Evolutionary conservation across 1,284 basidiomycete genomes (phyloP), one percentile per base, ranked within the genome.

Genomic region (Meira miltonrushii): DNA sequence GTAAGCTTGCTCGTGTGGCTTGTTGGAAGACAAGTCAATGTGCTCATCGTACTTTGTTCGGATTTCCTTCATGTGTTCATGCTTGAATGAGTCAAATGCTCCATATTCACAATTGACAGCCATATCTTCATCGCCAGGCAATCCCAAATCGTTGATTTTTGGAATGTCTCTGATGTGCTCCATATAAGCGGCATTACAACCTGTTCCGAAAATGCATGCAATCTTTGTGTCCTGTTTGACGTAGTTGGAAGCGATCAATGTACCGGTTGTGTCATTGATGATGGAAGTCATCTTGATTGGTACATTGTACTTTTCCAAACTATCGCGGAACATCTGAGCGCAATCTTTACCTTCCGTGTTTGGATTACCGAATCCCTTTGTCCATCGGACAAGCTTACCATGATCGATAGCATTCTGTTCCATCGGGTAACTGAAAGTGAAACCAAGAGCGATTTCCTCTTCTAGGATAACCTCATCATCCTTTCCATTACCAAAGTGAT

Each of bases 91-190:
- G 81, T 98, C 94, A 78, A 98, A 98, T 0, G 94, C 94, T 62
- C 94, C 93, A 89, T 92, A 79, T 84, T 94, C 91, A 79, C 91
- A 94, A 80, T 98, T 98, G 80, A 98, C 96, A 10, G 88, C 94
- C 86, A 98, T 96, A 64, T 89, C 83, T 47, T 83, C 85, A 58
- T 88, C 86, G 21, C 71, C 77, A 7, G 82, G 81, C 64, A 96
- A 83, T 1, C 87, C 86, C 21, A 93, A 81, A 59, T 85, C 70
- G 60, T 85, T 83, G 68, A 97, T 85, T 84, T 98, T 85, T 64
- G 83, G 82, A 55, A 85, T 84, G 71, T 82, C 91, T 52, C 85
- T 84, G 17, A 93, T 85, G 61, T 87, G 86, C 79, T 98, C 94
- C 78, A 80, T 80, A 71, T 81, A 81, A 4, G 94, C 94, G 0